These are phyloP conservation scores for Priceomyces haplophilus DNA, from an alignment of 805 yeast species.

Conservation along the genomic window DNA sequence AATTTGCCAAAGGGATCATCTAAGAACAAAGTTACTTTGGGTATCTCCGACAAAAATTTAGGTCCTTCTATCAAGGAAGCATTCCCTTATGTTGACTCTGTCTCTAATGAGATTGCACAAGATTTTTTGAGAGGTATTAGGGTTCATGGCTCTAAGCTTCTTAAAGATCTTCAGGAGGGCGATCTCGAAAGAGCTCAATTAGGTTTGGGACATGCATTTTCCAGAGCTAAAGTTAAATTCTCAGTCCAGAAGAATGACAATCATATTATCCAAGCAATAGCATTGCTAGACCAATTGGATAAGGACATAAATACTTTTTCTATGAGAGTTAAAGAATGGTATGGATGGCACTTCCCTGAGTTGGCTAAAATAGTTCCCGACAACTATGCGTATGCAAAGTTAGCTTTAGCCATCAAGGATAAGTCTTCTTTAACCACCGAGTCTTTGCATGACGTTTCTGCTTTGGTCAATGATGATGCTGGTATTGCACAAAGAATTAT, in stretches of 20 bases:
- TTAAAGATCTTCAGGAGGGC: constrained; percentile 89
- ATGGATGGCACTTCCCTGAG: constrained; percentile 99
- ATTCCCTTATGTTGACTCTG: constrained; percentile 86
- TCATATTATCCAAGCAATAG: constrained; percentile 98
- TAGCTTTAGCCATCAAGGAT: constrained; percentile 80
- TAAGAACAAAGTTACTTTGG: constrained; percentile 68
- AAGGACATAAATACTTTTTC: constrained; percentile 97
- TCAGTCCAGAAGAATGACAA: constrained; percentile 98
- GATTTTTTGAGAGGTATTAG: constrained; percentile 95
- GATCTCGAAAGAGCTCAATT: constrained; percentile 97
- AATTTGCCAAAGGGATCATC: constrained; percentile 80
- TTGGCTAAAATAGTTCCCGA: constrained; percentile 88
- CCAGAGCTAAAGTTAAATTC: constrained; percentile 98
- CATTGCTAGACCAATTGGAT: constrained; percentile 93
- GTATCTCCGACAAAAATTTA: constrained; percentile 89
- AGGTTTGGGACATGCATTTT: constrained; percentile 98
- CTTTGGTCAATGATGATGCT: constrained; percentile 85
- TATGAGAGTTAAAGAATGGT: constrained; percentile 98
- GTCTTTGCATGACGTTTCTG: constrained; percentile 90
- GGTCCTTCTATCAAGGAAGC: constrained; percentile 95
- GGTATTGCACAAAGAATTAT: constrained; percentile 84
- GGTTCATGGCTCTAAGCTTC: constrained; percentile 80
- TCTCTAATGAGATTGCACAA: constrained; percentile 88
- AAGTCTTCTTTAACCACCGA: constrained; percentile 86
- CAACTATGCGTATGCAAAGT: constrained; percentile 80